A percentile compares a stretch with the other conserved stretches of the same genome.
phyloP scores from a whole-genome alignment of 2,329 filamentous ascomycete species.

The Sporothrix schenckii region DNA sequence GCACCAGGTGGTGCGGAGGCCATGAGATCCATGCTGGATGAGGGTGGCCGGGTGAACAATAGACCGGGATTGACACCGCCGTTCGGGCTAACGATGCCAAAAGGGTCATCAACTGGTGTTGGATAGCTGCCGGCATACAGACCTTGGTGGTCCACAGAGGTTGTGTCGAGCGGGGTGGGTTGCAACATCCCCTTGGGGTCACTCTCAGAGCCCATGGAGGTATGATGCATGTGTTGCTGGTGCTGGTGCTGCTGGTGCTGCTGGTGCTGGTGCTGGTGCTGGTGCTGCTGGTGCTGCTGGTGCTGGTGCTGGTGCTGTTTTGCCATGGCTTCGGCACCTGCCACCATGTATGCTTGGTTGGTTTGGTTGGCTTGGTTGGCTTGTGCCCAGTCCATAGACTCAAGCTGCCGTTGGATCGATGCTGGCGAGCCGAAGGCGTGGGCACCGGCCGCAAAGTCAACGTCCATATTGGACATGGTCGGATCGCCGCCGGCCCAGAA shows the following conservation, averaged over 20 bases:
- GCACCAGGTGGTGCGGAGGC: constrained; percentile 35
- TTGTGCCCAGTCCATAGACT: constrained; percentile 61
- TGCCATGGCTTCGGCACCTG: constrained; percentile 48
- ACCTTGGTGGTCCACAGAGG: constrained; percentile 43
- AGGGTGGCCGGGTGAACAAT: constrained; percentile 57
- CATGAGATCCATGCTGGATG: constrained; percentile 50
- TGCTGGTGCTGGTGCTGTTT: constrained; percentile 43
- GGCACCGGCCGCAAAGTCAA: constrained; percentile 57
- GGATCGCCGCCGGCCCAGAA: constrained; percentile 58
- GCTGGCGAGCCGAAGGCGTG: constrained; percentile 50
- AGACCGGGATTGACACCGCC: constrained; percentile 63
- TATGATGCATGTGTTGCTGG: constrained; percentile 26
- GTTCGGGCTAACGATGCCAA: constrained; percentile 51
- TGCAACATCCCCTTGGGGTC: constrained; percentile 53
- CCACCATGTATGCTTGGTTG: constrained; percentile 44
- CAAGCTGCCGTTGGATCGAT: constrained; percentile 53
- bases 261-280: constrained; percentile 41
- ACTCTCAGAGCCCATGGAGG: constrained; percentile 47
- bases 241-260: constrained; percentile 39
- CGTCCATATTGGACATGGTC: constrained; percentile 58
- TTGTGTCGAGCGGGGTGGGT: constrained; percentile 46
- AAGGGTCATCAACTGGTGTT: constrained; percentile 54
- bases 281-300: constrained; percentile 41
- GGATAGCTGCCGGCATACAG: constrained; percentile 50
- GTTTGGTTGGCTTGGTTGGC: constrained; percentile 56